Conservation (phyloP, 2,329 filamentous ascomycete genomes). For the Fusarium burgessii region DNA sequence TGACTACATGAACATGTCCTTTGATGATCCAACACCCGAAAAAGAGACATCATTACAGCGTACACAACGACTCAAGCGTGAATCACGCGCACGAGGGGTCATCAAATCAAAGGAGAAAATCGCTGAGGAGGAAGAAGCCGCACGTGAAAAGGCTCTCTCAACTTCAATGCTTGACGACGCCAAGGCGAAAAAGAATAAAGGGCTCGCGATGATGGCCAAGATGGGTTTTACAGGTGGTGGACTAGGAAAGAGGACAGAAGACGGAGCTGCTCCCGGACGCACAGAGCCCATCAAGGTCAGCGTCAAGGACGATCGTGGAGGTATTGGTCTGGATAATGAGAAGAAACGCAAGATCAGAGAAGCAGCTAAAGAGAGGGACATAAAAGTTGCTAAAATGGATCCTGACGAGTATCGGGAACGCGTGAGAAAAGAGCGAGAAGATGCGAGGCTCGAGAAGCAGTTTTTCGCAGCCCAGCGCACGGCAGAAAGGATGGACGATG, state of each 20-base stretch:
- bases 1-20: conserved; percentile 98
- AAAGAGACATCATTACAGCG: conserved; percentile 67
- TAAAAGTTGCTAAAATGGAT: conserved; percentile 72
- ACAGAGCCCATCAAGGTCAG: conserved; percentile 80
- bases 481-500: conserved; percentile 79
- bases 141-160: conserved; percentile 80
- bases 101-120: conserved; percentile 86
- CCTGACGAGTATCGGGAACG: conserved; percentile 80
- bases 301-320: conserved; percentile 82
- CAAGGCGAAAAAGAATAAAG: conserved; percentile 77
- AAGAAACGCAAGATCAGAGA: conserved; percentile 81
- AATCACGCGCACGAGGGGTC: conserved; percentile 75
- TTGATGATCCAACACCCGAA: conserved; percentile 73
- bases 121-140: conserved; percentile 77
- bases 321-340: conserved; percentile 86
- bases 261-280: conserved; percentile 50
- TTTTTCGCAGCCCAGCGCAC: conserved; percentile 84
- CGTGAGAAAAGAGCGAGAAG: conserved; percentile 76
- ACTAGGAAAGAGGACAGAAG: conserved; percentile 72
- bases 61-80: conserved; percentile 64
- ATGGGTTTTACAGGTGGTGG: conserved; percentile 89
- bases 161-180: conserved; percentile 75
- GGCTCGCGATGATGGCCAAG: conserved; percentile 95
- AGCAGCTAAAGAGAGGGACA: conserved; percentile 65
- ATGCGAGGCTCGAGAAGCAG: conserved; percentile 74